phyloP scores from a whole-genome alignment of 192 early-diverging fungal species.

The Podila clonocystis region DNA sequence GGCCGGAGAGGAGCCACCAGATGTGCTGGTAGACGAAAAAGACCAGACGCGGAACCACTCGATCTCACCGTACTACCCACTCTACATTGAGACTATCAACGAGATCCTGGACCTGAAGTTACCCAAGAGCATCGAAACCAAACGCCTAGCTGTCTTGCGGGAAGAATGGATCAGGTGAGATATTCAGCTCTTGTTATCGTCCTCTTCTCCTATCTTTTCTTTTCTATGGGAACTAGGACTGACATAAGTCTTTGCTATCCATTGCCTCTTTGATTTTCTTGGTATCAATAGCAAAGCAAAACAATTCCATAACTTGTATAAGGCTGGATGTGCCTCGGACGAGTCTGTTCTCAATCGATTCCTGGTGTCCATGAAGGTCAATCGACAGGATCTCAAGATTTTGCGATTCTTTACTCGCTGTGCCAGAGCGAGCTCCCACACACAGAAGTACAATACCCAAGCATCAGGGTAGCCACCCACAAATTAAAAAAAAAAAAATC shows the following conservation, averaged over 20 bases:
- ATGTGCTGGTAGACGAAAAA: background rate
- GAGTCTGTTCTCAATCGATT: constrained; percentile 26
- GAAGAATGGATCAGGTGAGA: constrained; percentile 48
- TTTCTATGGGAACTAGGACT: background rate
- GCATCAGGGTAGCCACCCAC: background rate
- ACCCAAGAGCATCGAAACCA: constrained; percentile 23
- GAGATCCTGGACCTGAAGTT: constrained; percentile 36
- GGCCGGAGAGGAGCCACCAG: constrained; percentile 44
- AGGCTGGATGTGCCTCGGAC: constrained; percentile 36
- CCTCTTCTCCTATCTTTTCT: background rate
- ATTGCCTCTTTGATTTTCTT: background rate
- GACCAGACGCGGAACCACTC: background rate
- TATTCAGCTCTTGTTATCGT: background rate
- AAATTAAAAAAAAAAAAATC: background rate
- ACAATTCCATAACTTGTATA: constrained; percentile 44
- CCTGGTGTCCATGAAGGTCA: constrained; percentile 35
- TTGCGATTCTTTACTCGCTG: constrained; percentile 45
- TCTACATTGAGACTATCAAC: constrained; percentile 39
- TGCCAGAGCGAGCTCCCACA: constrained; percentile 19
- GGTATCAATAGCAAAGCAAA: constrained; percentile 23
- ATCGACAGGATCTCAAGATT: constrained; percentile 40
- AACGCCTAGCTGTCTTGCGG: constrained; percentile 20
- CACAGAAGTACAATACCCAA: constrained; percentile 19
- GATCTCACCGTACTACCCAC: background rate
- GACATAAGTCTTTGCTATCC: background rate